These are phyloP conservation scores for Arthrobotrys musiformis DNA, from an alignment of 2,329 filamentous ascomycete genomes.

Conservation along the genomic window DNA sequence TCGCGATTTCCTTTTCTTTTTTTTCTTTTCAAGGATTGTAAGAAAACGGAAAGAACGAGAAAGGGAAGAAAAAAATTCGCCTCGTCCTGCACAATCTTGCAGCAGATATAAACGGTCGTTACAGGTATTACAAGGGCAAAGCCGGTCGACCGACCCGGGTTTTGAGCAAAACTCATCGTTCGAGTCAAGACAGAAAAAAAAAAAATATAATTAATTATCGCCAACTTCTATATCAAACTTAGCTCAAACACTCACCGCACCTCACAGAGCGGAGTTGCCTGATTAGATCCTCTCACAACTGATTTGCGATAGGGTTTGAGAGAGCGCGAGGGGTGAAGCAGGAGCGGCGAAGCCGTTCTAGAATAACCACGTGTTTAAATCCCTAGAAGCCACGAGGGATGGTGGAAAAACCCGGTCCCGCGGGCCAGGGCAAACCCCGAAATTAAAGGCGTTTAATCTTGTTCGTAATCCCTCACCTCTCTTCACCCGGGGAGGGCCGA, in stretches of 20 bases:
- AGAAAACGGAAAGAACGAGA: too few relatives aligned
- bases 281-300: slow-evolving; percentile 20
- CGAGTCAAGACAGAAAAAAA: neutral
- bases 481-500: neutral
- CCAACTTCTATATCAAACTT: slow-evolving; percentile 34
- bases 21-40: slow-evolving; percentile 8
- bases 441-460: slow-evolving; percentile 30
- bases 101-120: slow-evolving; percentile 47
- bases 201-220: neutral
- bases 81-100: slow-evolving; percentile 33
- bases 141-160: slow-evolving; percentile 34
- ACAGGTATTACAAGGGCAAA: slow-evolving; percentile 29
- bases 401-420: slow-evolving; percentile 7
- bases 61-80: too few relatives aligned
- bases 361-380: slow-evolving; percentile 37
- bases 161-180: slow-evolving; percentile 10
- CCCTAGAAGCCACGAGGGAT: slow-evolving; percentile 31
- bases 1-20: too few relatives aligned
- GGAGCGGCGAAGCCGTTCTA: slow-evolving; percentile 11
- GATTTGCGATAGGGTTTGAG: neutral
- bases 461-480: slow-evolving; percentile 6
- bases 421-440: slow-evolving; percentile 14
- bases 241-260: slow-evolving; percentile 40
- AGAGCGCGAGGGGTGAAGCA: too few relatives aligned
- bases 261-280: slow-evolving; percentile 43